Conservation (phyloP, 495 filamentous ascomycete species). For the Aspergillus baeticus region DNA sequence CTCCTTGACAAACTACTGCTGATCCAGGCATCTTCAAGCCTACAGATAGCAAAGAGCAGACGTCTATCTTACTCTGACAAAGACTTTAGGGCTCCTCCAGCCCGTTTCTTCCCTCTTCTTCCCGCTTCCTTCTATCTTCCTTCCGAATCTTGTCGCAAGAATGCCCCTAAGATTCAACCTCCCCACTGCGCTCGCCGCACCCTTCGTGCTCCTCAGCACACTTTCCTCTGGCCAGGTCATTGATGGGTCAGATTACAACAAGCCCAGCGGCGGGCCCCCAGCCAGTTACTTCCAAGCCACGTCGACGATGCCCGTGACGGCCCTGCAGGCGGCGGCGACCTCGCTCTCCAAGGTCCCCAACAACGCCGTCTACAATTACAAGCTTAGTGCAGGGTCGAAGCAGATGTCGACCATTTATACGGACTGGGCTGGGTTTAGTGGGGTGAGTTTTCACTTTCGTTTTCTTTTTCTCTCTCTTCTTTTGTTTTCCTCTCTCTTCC, state of each 20-base stretch:
- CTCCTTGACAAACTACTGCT: too few relatives aligned
- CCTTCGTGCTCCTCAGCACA: too few relatives aligned
- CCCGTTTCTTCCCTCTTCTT: too few relatives aligned
- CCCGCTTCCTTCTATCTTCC: too few relatives aligned
- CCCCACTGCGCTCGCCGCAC: too few relatives aligned
- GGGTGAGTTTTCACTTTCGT: constrained; percentile 14
- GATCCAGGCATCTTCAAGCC: too few relatives aligned
- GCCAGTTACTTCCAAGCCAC: constrained; percentile 30
- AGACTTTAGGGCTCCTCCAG: too few relatives aligned
- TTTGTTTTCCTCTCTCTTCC: too few relatives aligned
- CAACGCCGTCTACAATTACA: constrained; percentile 20
- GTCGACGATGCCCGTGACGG: constrained; percentile 26
- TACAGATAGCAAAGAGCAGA: too few relatives aligned
- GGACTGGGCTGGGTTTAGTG: constrained; percentile 27
- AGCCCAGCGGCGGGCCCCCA: constrained; percentile 28
- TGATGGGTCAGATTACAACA: constrained; percentile 24
- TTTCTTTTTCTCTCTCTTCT: neutral
- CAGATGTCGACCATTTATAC: constrained; percentile 27
- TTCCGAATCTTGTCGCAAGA: too few relatives aligned
- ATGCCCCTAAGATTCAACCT: too few relatives aligned
- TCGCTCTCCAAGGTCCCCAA: constrained; percentile 24
- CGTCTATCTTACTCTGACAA: too few relatives aligned
- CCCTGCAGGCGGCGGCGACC: constrained; percentile 27
- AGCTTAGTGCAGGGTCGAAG: constrained; percentile 18
- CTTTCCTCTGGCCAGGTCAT: constrained; percentile 13